phyloP scores from a whole-genome alignment of 2,329 filamentous ascomycete species.

The Leptographium procerum region DNA sequence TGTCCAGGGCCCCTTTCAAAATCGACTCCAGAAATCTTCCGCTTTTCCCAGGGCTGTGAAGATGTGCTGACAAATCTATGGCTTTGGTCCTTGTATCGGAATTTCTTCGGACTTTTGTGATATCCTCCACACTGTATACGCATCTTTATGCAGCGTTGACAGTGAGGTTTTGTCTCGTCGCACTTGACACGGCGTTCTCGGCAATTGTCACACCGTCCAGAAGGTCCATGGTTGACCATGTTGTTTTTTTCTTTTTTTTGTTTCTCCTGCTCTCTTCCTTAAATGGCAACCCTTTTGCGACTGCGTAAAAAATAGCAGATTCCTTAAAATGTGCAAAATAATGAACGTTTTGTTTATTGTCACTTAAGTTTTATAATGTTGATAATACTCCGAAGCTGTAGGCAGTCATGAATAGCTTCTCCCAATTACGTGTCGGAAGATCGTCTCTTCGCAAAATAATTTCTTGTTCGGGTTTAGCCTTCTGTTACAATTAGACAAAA shows the following conservation, averaged over 20 bases:
- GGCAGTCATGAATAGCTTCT: neutral
- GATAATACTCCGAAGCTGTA: neutral
- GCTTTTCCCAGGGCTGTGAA: neutral
- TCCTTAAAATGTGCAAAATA: neutral
- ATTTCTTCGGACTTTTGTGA: neutral
- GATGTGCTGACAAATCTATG: neutral
- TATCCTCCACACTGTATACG: neutral
- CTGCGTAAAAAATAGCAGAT: neutral
- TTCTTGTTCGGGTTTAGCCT: neutral
- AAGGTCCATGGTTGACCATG: slow-evolving; percentile 1
- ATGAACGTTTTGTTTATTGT: neutral
- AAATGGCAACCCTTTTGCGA: neutral
- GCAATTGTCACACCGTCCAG: neutral
- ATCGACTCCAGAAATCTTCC: neutral
- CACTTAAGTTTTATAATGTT: neutral
- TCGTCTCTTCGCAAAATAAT: neutral
- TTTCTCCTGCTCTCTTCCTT: neutral
- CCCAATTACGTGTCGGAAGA: neutral
- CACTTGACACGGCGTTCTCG: slow-evolving; percentile 1
- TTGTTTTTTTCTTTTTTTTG: neutral
- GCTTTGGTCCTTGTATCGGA: neutral
- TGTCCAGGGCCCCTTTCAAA: neutral
- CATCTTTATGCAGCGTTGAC: neutral
- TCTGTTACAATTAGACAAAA: no score
- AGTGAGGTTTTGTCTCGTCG: neutral